A percentile compares a stretch with the other conserved stretches of the same genome.
Conservation (phyloP, 2,329 filamentous ascomycete species). For the Pseudocercospora fijiensis region DNA sequence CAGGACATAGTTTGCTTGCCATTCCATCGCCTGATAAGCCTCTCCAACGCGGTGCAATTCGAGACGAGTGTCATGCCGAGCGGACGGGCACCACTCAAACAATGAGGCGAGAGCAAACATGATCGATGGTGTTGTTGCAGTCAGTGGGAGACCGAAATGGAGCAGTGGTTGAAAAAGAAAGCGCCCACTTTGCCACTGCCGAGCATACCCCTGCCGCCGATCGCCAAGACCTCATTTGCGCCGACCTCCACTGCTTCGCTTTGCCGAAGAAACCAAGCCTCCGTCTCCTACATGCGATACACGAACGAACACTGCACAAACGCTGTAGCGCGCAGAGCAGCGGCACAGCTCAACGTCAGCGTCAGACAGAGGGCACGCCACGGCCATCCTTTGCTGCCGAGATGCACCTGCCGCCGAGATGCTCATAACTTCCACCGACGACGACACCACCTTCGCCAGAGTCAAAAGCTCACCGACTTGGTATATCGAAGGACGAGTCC, state of each 20-base stretch:
- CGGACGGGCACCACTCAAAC: not conserved
- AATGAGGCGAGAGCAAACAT: not conserved
- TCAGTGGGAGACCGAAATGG: not conserved
- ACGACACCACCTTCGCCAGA: not conserved
- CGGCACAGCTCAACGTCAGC: not conserved
- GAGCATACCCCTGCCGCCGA: not conserved
- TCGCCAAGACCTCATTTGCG: not conserved
- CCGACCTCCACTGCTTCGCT: not conserved
- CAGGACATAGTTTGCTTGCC: too few species aligned
- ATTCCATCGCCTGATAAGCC: too few species aligned
- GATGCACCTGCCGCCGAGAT: not conserved
- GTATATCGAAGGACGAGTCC: not conserved
- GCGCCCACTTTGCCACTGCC: too few species aligned
- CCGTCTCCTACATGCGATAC: not conserved
- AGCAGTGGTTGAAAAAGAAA: not conserved
- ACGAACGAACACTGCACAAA: not conserved
- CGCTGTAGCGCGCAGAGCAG: not conserved
- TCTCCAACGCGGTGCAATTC: too few species aligned
- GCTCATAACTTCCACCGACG: not conserved
- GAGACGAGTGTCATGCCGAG: not conserved
- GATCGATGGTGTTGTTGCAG: not conserved
- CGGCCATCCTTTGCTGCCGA: not conserved
- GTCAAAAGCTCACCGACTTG: not conserved
- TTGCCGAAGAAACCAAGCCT: not conserved
- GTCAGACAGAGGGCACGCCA: not conserved